Evolutionary conservation across 257 asterid genomes (phyloP), one percentile per base, ranked within the genome.

Genomic region (Scutellaria barbata): DNA sequence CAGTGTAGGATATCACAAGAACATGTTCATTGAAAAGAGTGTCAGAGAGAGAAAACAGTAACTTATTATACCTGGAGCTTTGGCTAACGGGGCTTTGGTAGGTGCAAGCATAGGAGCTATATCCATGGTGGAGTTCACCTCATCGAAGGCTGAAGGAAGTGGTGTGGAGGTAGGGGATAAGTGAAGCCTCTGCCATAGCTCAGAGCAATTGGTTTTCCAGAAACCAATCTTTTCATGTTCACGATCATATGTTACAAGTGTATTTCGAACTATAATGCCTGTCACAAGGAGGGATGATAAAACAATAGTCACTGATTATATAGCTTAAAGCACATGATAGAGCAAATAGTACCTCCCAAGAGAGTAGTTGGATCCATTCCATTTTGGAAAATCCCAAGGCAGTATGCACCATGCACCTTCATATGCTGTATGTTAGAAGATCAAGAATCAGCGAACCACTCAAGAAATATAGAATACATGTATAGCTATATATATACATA

Each of bases 311-410:
- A 9, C 46, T 22, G 41, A 62, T 14, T 54, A 35, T 65, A 37
- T 57, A 72, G 39, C 53, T 62, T 48, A 55, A 46, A 68, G 68
- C 54, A 71, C 57, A 70, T 11, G 30, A 71, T 73, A 25, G 63
- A 59, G 76, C 48, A 39, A 51, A 72, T 61, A 46, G 30, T 83
- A 95, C 99, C 99, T 73, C 99, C 99, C 76, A 95, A 79, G 67
- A 92, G 97, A 76, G 99, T 95, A 58, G 99, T 95, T 16, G 94
- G 89, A 79, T 89, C 99, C 85, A 87, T 88, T 70, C 96, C 99
- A 81, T 87, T 95, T 89, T 89, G 99, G 73, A 95, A 95, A 75
- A 95, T 82, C 57, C 99, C 99, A 61, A 95, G 87, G 87, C 99
- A 95, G 85, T 95, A 95, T 68, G 99, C 81, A 79, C 97, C 99